phyloP scores from a whole-genome alignment of 306 rosid genomes.

The Prunus padus region DNA sequence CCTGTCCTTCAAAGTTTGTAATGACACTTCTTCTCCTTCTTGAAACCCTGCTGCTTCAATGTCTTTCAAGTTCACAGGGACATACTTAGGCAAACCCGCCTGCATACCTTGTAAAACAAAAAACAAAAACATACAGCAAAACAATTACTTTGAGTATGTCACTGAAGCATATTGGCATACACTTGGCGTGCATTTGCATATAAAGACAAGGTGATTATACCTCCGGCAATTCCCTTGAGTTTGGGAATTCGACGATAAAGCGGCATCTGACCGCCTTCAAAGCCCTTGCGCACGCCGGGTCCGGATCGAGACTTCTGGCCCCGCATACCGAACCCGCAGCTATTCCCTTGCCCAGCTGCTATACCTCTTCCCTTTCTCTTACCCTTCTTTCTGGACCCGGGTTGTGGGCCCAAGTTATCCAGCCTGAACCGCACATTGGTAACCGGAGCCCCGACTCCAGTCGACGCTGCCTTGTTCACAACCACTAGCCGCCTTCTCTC shows the following conservation, averaged over 20 bases:
- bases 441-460: conserved; percentile 22
- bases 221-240: conserved; percentile 93
- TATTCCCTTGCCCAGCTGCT: conserved; percentile 94
- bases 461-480: conserved; percentile 32
- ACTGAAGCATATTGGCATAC: conserved; percentile 14
- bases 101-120: conserved; percentile 62
- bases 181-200: background rate
- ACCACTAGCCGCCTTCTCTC: conserved; percentile 35
- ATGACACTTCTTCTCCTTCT: conserved; percentile 90
- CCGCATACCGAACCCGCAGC: conserved; percentile 98
- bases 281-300: conserved; percentile 76
- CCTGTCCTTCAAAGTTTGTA: conserved; percentile 70
- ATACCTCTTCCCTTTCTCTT: conserved; percentile 94
- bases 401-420: conserved; percentile 87
- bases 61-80: conserved; percentile 83
- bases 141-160: background rate
- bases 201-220: conserved; percentile 29
- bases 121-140: background rate
- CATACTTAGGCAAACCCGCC: conserved; percentile 83
- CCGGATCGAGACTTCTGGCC: conserved; percentile 98
- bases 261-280: conserved; percentile 98
- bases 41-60: conserved; percentile 76
- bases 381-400: conserved; percentile 80
- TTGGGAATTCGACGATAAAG: conserved; percentile 89
- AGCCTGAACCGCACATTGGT: conserved; percentile 61